Base-by-base conservation (phyloP, 2,329 filamentous ascomycete species). In the Trichophyton schoenleinii region DNA sequence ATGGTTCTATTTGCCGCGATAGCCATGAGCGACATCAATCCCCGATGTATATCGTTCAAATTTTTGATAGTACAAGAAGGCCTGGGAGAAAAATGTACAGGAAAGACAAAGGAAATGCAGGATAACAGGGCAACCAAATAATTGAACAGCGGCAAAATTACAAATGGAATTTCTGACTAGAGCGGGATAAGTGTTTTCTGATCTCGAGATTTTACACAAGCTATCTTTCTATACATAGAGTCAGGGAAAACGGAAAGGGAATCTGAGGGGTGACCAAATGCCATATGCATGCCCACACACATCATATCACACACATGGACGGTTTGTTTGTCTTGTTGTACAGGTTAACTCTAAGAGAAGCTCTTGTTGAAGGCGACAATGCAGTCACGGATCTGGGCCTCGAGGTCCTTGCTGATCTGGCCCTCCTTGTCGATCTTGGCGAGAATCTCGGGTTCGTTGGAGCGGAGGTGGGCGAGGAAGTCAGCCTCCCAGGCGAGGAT, bases 361-460 rank as follows among this genome's bases (percentile, higher is more conserved):
- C 86, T 89, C 89, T 96, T 95, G 83, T 89, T 95, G 86, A 96
- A 97, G 78, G 73, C 82, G 70, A 71, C 66, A 71, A 90, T 84
- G 72, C 88, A 80, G 64, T 94, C 87, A 83, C 86, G 89, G 65
- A 79, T 71, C 66, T 75, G 69, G 57, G 68, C 69, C 71, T 79
- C 94, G 58, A 91, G 81, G 44, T 96, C 92, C 86, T 96, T 96
- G 87, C 88, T 94, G 76, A 99, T 79, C 67, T 89, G 83, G 77
- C 92, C 92, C 84, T 97, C 91, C 85, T 92, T 94, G 73, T 95
- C 91, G 70, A 99, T 96, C 71, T 84, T 87, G 71, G 85, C 81
- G 67, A 96, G 79, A 67, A 97, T 79, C 66, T 91, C 91, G 58
- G 83, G 73, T 84, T 96, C 88, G 83, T 92, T 95, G 77, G 84